Evolutionary conservation across 1,284 basidiomycete genomes (phyloP).

Genomic region (Pseudozyma sp.): DNA sequence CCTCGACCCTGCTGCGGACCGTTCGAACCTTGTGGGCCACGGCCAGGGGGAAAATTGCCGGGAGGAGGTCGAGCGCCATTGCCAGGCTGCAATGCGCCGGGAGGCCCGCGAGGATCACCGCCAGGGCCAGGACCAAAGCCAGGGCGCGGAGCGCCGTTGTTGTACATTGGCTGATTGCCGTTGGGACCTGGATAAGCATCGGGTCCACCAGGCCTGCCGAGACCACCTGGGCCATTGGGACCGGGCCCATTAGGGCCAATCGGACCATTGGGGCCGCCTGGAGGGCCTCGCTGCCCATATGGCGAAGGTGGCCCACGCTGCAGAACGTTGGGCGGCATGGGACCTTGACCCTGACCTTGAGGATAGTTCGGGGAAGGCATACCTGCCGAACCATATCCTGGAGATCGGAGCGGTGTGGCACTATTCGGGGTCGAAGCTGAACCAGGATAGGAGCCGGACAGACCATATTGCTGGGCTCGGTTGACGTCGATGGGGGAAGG

Average conservation of each 20-base stretch:
- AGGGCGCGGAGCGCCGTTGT: slow-evolving; percentile 14
- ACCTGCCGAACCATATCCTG: slow-evolving; percentile 24
- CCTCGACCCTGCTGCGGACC: slow-evolving; percentile 13
- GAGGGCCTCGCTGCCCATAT: slow-evolving; percentile 22
- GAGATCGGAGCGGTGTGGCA: slow-evolving; percentile 40
- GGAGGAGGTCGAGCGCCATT: slow-evolving; percentile 23
- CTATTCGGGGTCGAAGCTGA: slow-evolving; percentile 30
- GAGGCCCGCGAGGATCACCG: slow-evolving; percentile 3
- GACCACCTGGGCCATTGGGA: slow-evolving; percentile 7
- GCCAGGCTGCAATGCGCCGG: slow-evolving; percentile 27
- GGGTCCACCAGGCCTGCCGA: background rate
- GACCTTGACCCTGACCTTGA: background rate
- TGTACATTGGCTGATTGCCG: slow-evolving; percentile 2
- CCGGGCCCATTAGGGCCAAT: slow-evolving; percentile 10
- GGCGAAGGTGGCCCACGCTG: slow-evolving; percentile 43
- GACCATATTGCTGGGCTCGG: slow-evolving; percentile 35
- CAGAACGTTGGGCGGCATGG: slow-evolving; percentile 36
- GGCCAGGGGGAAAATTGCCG: slow-evolving; percentile 14
- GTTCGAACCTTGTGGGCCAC: slow-evolving; percentile 12
- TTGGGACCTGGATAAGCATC: background rate
- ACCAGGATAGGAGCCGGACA: slow-evolving; percentile 5
- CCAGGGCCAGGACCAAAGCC: slow-evolving; percentile 3
- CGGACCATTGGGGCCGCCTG: background rate
- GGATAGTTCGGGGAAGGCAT: slow-evolving; percentile 29
- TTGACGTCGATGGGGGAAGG: slow-evolving; percentile 38